These are phyloP conservation scores for Guyanaporus albipodus DNA, from an alignment of 768 basidiomycete species.

Conservation along the genomic window DNA sequence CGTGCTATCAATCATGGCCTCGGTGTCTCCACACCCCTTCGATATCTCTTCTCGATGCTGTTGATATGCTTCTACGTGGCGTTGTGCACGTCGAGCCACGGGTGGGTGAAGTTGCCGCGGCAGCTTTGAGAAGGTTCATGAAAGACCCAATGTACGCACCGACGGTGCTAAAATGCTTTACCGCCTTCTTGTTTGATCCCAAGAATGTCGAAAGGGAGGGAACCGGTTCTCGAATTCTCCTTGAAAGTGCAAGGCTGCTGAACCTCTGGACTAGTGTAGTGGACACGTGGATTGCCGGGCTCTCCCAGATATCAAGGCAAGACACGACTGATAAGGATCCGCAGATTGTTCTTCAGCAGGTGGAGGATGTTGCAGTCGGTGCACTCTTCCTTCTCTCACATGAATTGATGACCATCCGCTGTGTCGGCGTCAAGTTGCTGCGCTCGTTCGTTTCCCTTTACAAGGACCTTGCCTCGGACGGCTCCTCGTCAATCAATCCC, in stretches of 20 bases:
- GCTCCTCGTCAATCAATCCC: slow-evolving; percentile 25
- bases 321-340: slow-evolving; percentile 41
- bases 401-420: slow-evolving; percentile 46
- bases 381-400: slow-evolving; percentile 72
- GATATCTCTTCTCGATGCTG: slow-evolving; percentile 51
- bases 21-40: slow-evolving; percentile 62
- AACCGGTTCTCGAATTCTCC: slow-evolving; percentile 55
- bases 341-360: slow-evolving; percentile 40
- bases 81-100: slow-evolving; percentile 82
- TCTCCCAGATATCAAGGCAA: slow-evolving; percentile 38
- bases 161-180: slow-evolving; percentile 60
- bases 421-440: slow-evolving; percentile 60
- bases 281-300: slow-evolving; percentile 58
- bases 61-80: slow-evolving; percentile 77
- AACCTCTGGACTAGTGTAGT: slow-evolving; percentile 72
- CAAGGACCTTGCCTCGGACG: slow-evolving; percentile 39
- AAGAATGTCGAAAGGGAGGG: slow-evolving; percentile 58
- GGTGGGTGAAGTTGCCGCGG: slow-evolving; percentile 63
- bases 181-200: slow-evolving; percentile 72
- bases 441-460: slow-evolving; percentile 52
- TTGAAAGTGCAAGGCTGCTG: slow-evolving; percentile 66
- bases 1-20: slow-evolving; percentile 82
- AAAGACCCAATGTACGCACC: slow-evolving; percentile 51
- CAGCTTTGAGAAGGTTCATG: slow-evolving; percentile 71
- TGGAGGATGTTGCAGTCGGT: slow-evolving; percentile 65